These are phyloP conservation scores for Stereum hirsutum DNA, from an alignment of 1,284 basidiomycete species.

Conservation along the genomic window DNA sequence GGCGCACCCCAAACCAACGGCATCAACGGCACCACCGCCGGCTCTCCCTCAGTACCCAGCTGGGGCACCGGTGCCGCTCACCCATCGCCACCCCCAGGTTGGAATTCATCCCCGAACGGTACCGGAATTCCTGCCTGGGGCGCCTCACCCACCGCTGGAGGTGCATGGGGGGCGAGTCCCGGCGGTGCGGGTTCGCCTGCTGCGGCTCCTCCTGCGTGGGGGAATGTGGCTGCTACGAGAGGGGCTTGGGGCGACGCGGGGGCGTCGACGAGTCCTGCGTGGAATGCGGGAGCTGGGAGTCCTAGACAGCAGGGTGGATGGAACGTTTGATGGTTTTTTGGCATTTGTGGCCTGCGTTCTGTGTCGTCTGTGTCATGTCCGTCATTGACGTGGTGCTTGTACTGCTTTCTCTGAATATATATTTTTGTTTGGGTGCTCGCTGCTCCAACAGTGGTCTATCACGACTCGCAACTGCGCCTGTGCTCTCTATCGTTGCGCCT, in stretches of 20 bases:
- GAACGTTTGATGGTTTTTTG: constrained; percentile 25
- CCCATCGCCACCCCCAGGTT: constrained; percentile 9
- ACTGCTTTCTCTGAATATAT: neutral
- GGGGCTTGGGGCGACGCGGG: constrained; percentile 14
- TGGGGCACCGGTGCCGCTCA: constrained; percentile 12
- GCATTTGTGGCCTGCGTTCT: no score
- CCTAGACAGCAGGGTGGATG: constrained; percentile 28
- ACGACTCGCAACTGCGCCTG: no score
- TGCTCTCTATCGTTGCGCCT: no score
- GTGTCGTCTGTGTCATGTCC: constrained; percentile 2
- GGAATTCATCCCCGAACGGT: no score
- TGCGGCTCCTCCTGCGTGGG: constrained; percentile 20
- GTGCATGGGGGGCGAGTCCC: constrained; percentile 23
- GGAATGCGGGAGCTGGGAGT: constrained; percentile 26
- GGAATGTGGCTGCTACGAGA: constrained; percentile 13
- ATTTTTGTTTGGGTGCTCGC: neutral
- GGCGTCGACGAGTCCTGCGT: constrained; percentile 27
- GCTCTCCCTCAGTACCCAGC: no score
- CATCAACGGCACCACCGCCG: constrained; percentile 10
- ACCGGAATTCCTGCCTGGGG: no score
- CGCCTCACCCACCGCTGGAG: constrained; percentile 20
- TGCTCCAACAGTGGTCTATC: no score
- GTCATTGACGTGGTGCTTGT: constrained; percentile 9
- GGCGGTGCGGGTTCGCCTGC: constrained; percentile 19
- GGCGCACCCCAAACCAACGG: constrained; percentile 4